Evolutionary conservation across 1,139 yeast genomes (phyloP).

Genomic region (Pichia sp.): DNA sequence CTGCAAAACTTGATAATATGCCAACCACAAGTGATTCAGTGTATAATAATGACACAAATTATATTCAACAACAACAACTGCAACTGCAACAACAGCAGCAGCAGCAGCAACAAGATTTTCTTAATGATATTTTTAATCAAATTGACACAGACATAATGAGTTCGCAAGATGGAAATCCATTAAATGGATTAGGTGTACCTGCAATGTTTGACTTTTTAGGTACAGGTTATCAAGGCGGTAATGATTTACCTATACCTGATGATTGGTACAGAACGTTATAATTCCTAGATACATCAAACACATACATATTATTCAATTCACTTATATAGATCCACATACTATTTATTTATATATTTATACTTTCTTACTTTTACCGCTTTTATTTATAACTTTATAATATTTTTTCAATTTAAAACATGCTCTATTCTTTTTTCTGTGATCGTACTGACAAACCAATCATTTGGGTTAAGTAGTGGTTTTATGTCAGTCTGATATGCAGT

Average conservation of each 20-base stretch:
- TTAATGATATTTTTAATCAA: slow-evolving; percentile 24
- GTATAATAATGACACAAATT: not conserved
- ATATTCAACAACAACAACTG: not conserved
- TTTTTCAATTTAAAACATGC: not conserved
- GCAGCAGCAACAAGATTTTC: slow-evolving; percentile 19
- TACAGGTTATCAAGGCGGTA: slow-evolving; percentile 4
- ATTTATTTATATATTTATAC: not conserved
- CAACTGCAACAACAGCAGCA: slow-evolving; percentile 4
- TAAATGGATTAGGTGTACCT: slow-evolving; percentile 5
- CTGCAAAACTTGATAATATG: not conserved
- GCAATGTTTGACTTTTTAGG: slow-evolving; percentile 14
- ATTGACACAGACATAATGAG: slow-evolving; percentile 26
- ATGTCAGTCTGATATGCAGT: not conserved
- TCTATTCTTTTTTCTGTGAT: not conserved
- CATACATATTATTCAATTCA: not conserved
- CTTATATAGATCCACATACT: not conserved
- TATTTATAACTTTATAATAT: not conserved
- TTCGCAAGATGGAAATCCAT: not conserved
- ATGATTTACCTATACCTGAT: slow-evolving; percentile 7
- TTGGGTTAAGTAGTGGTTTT: not conserved
- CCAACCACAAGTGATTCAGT: not conserved
- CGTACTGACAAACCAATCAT: not conserved
- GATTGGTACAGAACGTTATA: slow-evolving; percentile 12
- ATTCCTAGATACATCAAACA: not conserved
- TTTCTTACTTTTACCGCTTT: not conserved